Percentiles rank a stretch among this genome's conserved stretches.
Evolutionary conservation across 1,284 basidiomycete species (phyloP).

Genomic region (Leccinum brunneo-olivaceum): DNA sequence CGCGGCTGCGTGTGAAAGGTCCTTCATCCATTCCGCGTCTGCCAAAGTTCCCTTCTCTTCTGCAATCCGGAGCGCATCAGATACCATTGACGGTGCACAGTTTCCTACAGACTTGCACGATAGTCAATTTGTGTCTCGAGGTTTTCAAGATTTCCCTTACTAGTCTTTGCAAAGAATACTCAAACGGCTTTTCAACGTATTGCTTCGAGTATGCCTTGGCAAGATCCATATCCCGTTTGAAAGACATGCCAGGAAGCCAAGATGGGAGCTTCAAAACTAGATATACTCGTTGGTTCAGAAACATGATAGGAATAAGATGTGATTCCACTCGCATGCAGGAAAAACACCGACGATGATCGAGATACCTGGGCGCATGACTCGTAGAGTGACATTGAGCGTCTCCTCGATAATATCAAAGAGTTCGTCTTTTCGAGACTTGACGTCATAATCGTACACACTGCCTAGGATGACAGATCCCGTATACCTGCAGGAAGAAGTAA

Average conservation of each 20-base stretch:
- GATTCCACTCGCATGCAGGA: slow-evolving; percentile 15
- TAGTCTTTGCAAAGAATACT: slow-evolving; percentile 12
- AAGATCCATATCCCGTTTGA: slow-evolving; percentile 11
- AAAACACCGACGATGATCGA: slow-evolving; percentile 20
- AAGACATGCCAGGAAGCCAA: slow-evolving; percentile 20
- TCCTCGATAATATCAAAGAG: slow-evolving; percentile 10
- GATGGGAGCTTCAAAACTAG: slow-evolving; percentile 21
- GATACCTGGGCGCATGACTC: slow-evolving; percentile 20
- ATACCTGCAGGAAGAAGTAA: slow-evolving; percentile 12
- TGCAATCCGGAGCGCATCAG: slow-evolving; percentile 13
- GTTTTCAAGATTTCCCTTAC: slow-evolving; percentile 4
- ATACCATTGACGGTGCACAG: slow-evolving; percentile 17
- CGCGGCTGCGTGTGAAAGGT: slow-evolving; percentile 18
- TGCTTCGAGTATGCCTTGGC: slow-evolving; percentile 8
- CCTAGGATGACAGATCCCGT: slow-evolving; percentile 24
- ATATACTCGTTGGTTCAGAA: background rate
- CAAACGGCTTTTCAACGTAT: slow-evolving; percentile 20
- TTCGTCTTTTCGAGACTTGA: slow-evolving; percentile 11
- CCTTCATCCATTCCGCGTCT: slow-evolving; percentile 4
- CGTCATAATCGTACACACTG: slow-evolving; percentile 24
- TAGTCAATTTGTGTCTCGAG: slow-evolving; percentile 1
- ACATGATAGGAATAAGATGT: no score
- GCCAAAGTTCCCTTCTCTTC: slow-evolving; percentile 4
- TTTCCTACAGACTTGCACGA: slow-evolving; percentile 5
- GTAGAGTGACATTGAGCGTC: slow-evolving; percentile 5